phyloP scores from a whole-genome alignment of 2,329 filamentous ascomycete genomes.

The Fusarium compactum region DNA sequence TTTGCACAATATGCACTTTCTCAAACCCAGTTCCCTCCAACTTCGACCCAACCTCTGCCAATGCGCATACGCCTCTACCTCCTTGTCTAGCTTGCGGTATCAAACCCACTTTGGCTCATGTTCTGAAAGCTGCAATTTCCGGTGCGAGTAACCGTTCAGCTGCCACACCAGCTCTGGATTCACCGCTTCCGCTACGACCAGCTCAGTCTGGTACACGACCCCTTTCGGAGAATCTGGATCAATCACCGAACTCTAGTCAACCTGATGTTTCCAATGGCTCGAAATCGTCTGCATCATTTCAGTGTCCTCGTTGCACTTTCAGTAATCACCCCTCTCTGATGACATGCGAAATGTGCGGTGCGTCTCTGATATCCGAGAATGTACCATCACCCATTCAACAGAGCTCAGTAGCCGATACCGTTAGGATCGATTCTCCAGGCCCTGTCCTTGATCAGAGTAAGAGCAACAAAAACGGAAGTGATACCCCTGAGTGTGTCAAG shows the following conservation, averaged over 20 bases:
- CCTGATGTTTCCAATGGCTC: constrained; percentile 7
- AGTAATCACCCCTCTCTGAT: constrained; percentile 88
- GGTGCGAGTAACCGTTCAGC: constrained; percentile 71
- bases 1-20: constrained; percentile 95
- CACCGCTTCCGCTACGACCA: constrained; percentile 51
- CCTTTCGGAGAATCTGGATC: constrained; percentile 18
- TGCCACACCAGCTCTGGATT: constrained; percentile 28
- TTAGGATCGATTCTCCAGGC: constrained; percentile 80
- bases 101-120: constrained; percentile 83
- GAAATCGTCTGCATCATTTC: constrained; percentile 58
- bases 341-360: constrained; percentile 92
- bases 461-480: constrained; percentile 54
- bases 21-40: constrained; percentile 93
- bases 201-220: constrained; percentile 27
- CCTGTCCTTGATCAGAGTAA: constrained; percentile 67
- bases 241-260: constrained; percentile 2
- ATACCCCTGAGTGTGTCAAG: constrained; percentile 82
- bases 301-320: constrained; percentile 93
- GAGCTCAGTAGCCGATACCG: constrained; percentile 52
- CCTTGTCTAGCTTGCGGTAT: constrained; percentile 95
- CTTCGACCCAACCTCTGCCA: constrained; percentile 88
- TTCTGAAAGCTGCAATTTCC: constrained; percentile 88
- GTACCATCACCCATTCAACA: constrained; percentile 51
- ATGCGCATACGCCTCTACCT: constrained; percentile 80
- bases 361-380: constrained; percentile 72